phyloP scores from a whole-genome alignment of 305 asterid species.

The Caryopteris hybrid region DNA sequence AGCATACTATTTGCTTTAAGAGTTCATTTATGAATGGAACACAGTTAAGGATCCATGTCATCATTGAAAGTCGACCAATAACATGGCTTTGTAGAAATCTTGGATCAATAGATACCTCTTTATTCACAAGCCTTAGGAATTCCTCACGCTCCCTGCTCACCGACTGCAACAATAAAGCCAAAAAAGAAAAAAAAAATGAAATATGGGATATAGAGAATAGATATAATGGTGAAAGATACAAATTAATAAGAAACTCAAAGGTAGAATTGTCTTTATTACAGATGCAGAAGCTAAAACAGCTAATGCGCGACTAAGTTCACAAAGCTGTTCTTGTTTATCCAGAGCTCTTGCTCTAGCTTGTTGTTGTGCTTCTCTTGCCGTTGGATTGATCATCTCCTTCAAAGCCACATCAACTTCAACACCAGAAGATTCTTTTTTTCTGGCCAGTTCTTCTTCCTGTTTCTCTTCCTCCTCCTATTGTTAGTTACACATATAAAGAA shows the following conservation, averaged over 20 bases:
- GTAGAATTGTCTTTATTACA: slow-evolving; percentile 30
- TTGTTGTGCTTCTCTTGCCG: slow-evolving; percentile 67
- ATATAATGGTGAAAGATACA: neutral
- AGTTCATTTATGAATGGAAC: neutral
- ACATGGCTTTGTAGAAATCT: slow-evolving; percentile 9
- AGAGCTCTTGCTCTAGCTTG: slow-evolving; percentile 72
- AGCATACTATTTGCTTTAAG: neutral
- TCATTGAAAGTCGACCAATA: slow-evolving; percentile 5
- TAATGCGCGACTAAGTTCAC: slow-evolving; percentile 76
- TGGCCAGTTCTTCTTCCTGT: slow-evolving; percentile 47
- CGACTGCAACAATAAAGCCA: slow-evolving; percentile 45
- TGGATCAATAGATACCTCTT: slow-evolving; percentile 52
- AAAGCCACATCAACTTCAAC: slow-evolving; percentile 59
- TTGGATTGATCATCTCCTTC: slow-evolving; percentile 55
- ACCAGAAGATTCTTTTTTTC: slow-evolving; percentile 37
- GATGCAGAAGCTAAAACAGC: slow-evolving; percentile 87
- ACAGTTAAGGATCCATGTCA: neutral
- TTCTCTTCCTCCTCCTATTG: slow-evolving; percentile 76
- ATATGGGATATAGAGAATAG: neutral
- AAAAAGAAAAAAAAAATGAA: neutral
- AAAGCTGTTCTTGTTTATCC: slow-evolving; percentile 76
- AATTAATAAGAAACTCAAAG: slow-evolving; percentile 15
- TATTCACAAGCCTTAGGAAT: slow-evolving; percentile 79
- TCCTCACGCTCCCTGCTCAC: slow-evolving; percentile 88
- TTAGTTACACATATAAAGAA: slow-evolving; percentile 10